These are phyloP conservation scores for Colletotrichum chlorophyti DNA, from an alignment of 2,329 filamentous ascomycete species.

Conservation along the genomic window DNA sequence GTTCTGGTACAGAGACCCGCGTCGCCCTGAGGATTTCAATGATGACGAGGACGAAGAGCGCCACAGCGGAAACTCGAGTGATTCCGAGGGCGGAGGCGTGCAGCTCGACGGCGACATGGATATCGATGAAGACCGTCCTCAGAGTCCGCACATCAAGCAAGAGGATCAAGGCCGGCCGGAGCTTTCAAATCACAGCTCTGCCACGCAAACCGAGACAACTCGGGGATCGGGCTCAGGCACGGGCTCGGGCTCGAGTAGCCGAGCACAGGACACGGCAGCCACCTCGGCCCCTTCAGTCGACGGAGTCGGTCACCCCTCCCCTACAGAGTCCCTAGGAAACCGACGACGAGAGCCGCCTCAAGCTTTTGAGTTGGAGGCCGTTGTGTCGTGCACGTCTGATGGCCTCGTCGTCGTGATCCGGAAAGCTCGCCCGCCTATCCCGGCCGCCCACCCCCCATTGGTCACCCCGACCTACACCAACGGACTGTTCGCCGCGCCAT, in stretches of 20 bases:
- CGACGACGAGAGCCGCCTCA: conserved; percentile 39
- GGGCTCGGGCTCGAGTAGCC: conserved; percentile 19
- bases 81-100: conserved; percentile 54
- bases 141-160: conserved; percentile 42
- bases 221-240: too few relatives aligned
- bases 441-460: conserved; percentile 58
- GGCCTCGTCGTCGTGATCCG: conserved; percentile 84
- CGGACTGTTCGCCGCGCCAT: conserved; percentile 81
- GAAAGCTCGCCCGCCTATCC: conserved; percentile 74
- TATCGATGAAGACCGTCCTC: conserved; percentile 41
- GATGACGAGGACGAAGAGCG: conserved; percentile 49
- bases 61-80: conserved; percentile 41
- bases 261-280: conserved; percentile 11
- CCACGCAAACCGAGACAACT: conserved; percentile 29
- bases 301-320: not conserved
- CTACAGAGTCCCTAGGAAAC: conserved; percentile 29
- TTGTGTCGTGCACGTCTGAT: conserved; percentile 91
- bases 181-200: conserved; percentile 26
- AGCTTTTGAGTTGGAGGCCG: conserved; percentile 79
- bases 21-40: conserved; percentile 59
- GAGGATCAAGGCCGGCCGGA: conserved; percentile 36
- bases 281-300: conserved; percentile 10
- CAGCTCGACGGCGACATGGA: conserved; percentile 51
- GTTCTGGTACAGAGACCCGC: conserved; percentile 82
- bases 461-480: conserved; percentile 57